phyloP scores from a whole-genome alignment of 768 basidiomycete genomes.

The Pulveroboletus sp. region DNA sequence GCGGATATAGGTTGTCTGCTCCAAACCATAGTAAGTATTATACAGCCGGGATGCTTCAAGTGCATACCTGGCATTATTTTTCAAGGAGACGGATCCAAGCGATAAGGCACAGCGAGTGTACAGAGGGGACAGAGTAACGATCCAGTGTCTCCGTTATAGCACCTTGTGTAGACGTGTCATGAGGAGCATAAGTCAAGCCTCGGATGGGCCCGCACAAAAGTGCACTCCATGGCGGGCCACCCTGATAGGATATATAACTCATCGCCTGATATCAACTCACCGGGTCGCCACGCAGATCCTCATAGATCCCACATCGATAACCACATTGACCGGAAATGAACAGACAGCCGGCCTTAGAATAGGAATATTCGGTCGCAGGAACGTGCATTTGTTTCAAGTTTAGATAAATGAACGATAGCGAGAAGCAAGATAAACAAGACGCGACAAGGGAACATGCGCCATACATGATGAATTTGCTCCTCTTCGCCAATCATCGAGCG shows the following conservation, averaged over 20 bases:
- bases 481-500: slow-evolving; percentile 19
- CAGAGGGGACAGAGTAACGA: background rate
- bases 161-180: slow-evolving; percentile 4
- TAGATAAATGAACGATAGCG: slow-evolving; percentile 29
- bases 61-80: slow-evolving; percentile 17
- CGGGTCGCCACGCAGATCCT: slow-evolving; percentile 12
- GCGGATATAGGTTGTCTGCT: slow-evolving; percentile 9
- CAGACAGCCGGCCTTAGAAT: slow-evolving; percentile 7
- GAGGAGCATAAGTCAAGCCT: slow-evolving; percentile 5
- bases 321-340: slow-evolving; percentile 6
- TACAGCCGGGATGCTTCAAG: background rate
- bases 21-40: background rate
- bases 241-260: slow-evolving; percentile 26
- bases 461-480: slow-evolving; percentile 14
- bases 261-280: slow-evolving; percentile 5
- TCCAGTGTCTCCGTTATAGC: slow-evolving; percentile 4
- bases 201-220: slow-evolving; percentile 4
- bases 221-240: slow-evolving; percentile 6
- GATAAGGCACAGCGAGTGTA: background rate
- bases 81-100: background rate
- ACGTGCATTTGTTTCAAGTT: slow-evolving; percentile 21
- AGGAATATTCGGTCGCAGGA: slow-evolving; percentile 12
- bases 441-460: slow-evolving; percentile 12
- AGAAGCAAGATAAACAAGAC: slow-evolving; percentile 16
- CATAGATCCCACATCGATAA: slow-evolving; percentile 10